Evolutionary conservation across 371 early-diverging fungal species (phyloP), one percentile per base, ranked within the genome.

Genomic region (Dinochytrium kinnereticum): DNA sequence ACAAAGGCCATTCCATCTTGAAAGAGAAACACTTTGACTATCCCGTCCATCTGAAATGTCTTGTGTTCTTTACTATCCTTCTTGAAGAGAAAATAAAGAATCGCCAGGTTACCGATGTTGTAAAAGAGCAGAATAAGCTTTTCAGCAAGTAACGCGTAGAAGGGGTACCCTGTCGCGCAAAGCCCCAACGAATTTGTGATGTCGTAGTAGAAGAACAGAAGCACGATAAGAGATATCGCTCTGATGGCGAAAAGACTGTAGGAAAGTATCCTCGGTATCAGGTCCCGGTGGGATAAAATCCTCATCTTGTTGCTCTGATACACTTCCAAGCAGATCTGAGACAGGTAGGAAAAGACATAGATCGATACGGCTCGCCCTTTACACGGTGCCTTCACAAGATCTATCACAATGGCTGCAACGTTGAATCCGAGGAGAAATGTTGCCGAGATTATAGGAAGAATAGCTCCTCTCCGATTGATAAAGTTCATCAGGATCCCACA

Each of bases 131-230:
- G 51, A 5, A 70, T 34, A 31, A 59, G 34, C 31, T 70, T 70
- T 70, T 70, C 70, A 30, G 24, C 37, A 17, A 70, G 59, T 38
- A 70, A 31, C 26, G 36, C 49, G n/a, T 1, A 2, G 49, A 70
- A 49, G 17, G 70, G 70, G 50, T 61, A 70, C 2, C 59, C 59
- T 39, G 70, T 70, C 17, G 61, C 70, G 50, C 70, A 70, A 21
- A 70, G 37, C 5, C 59, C 39, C 31, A 30, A 36, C 1, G 59
- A 38, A 28, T 38, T 44, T 17, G 49, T 44, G 19, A 70, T 59
- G 64, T 70, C 70, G 39, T 31, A 59, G 34, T 70, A 70, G 59
- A 59, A 70, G 34, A 59, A 70, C 10, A 70, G 51, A 7, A 36
- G 31, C 10, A 36, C 59, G 21, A 59, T 3, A 19, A 70, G 59